A percentile compares a stretch with the other conserved stretches of the same genome.
Conservation (phyloP, 495 filamentous ascomycete species). For the Aspergillus asperescens region DNA sequence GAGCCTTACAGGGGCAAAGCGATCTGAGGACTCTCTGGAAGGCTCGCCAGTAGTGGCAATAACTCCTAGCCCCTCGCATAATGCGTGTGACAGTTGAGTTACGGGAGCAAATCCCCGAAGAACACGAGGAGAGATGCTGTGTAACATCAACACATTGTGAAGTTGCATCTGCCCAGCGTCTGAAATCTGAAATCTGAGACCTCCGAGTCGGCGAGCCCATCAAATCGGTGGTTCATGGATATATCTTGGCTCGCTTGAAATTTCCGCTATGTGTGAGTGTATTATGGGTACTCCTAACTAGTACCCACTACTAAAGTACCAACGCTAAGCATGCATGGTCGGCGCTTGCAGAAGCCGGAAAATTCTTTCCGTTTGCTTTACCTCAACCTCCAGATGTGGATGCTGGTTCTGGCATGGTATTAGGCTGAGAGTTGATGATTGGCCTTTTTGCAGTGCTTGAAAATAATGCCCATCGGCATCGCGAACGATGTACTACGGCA, state of each 20-base stretch:
- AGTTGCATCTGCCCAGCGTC: too few relatives aligned
- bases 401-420: too few relatives aligned
- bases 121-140: constrained; percentile 13
- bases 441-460: too few relatives aligned
- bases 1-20: not conserved
- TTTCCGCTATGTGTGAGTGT: not conserved
- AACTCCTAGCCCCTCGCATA: constrained; percentile 8
- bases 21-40: not conserved
- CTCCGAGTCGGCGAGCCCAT: not conserved
- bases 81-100: not conserved
- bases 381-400: too few relatives aligned
- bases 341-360: not conserved
- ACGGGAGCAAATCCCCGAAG: constrained; percentile 8
- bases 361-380: not conserved
- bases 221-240: constrained; percentile 3
- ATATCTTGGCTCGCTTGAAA: not conserved
- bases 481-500: too few relatives aligned
- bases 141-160: not conserved
- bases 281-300: not conserved
- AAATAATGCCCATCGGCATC: too few relatives aligned
- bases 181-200: too few relatives aligned
- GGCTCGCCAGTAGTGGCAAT: not conserved
- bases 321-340: too few relatives aligned
- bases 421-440: too few relatives aligned
- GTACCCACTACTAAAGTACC: too few relatives aligned